Conservation (phyloP, 371 early-diverging fungal genomes). For the Lichtheimia ramosa region DNA sequence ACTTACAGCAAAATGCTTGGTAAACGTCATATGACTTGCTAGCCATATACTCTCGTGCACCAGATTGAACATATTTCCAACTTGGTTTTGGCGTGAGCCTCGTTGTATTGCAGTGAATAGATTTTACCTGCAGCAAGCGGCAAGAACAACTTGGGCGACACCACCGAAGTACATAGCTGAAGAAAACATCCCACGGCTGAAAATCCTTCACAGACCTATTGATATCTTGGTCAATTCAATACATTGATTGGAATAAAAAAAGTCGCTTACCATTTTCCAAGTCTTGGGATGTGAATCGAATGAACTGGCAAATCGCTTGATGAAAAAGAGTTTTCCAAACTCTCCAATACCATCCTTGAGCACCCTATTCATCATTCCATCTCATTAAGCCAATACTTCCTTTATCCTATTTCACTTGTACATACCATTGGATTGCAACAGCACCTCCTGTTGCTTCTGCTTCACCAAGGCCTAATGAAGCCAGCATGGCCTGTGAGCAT, state of each 20-base stretch:
- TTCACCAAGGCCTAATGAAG: conserved; percentile 58
- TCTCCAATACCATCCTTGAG: conserved; percentile 74
- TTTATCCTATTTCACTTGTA: background rate
- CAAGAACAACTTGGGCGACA: conserved; percentile 54
- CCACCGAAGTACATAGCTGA: conserved; percentile 61
- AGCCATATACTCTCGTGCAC: conserved; percentile 70
- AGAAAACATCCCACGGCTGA: conserved; percentile 58
- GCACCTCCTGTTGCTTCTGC: conserved; percentile 64
- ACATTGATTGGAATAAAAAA: background rate
- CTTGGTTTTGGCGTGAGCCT: conserved; percentile 5
- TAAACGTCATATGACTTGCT: conserved; percentile 76
- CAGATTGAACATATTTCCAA: conserved; percentile 61
- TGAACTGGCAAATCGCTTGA: conserved; percentile 65
- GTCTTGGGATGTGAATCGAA: conserved; percentile 78
- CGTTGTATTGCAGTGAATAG: background rate
- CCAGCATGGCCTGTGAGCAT: conserved; percentile 74
- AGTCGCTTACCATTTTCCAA: conserved; percentile 63
- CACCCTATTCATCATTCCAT: conserved; percentile 40
- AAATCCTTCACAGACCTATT: conserved; percentile 52
- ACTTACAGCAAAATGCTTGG: conserved; percentile 66
- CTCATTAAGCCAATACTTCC: background rate
- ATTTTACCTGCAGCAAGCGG: conserved; percentile 54
- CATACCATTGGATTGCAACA: conserved; percentile 71
- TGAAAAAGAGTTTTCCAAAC: conserved; percentile 74
- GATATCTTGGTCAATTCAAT: background rate